A percentile compares a stretch with the other conserved stretches of the same genome.
Evolutionary conservation across 2,329 filamentous ascomycete genomes (phyloP).

Genomic region (Emmonsiellopsis sp.): DNA sequence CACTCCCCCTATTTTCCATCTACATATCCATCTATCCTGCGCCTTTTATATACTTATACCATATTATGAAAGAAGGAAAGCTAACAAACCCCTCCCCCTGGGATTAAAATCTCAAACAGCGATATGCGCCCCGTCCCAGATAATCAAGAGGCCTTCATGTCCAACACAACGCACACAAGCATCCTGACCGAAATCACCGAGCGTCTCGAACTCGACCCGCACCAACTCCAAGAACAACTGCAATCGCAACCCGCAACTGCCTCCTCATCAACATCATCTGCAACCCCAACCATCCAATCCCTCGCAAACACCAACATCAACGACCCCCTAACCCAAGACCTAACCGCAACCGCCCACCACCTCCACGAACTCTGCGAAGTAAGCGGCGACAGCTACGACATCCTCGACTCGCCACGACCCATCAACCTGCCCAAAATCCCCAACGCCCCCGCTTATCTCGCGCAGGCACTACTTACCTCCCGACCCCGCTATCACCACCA

Average conservation of each 20-base stretch:
- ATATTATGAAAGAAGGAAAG: not conserved
- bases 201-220: conserved; percentile 47
- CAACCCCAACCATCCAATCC: not conserved
- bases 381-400: conserved; percentile 54
- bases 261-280: not conserved
- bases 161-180: conserved; percentile 71
- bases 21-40: no score
- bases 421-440: conserved; percentile 45
- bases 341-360: conserved; percentile 58
- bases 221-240: conserved; percentile 10
- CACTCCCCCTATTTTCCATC: not conserved
- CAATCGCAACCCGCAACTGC: conserved; percentile 10
- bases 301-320: conserved; percentile 17
- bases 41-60: no score
- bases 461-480: conserved; percentile 16
- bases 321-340: conserved; percentile 54
- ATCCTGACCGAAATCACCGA: conserved; percentile 87
- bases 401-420: conserved; percentile 57
- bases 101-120: conserved; percentile 5
- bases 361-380: conserved; percentile 60
- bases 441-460: conserved; percentile 8
- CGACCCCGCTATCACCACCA: not conserved
- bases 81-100: not conserved
- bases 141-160: conserved; percentile 88
- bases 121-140: conserved; percentile 15